phyloP scores from a whole-genome alignment of 805 yeast genomes.

The Zygosaccharomyces kombuchaensis region DNA sequence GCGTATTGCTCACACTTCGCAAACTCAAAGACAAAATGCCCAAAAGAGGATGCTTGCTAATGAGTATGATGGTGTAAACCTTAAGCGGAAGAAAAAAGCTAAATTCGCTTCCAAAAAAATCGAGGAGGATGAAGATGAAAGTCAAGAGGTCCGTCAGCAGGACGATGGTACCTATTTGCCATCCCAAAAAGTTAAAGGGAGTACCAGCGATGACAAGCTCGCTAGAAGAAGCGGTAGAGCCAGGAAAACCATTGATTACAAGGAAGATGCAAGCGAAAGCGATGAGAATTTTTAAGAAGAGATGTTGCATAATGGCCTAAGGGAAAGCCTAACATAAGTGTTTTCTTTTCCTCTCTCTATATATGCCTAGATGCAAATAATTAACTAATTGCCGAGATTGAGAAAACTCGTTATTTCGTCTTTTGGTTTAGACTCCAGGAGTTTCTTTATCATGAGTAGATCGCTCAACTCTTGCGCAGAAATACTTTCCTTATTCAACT shows the following conservation, averaged over 20 bases:
- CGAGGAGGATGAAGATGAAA: conserved; percentile 18
- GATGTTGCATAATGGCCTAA: neutral
- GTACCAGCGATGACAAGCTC: conserved; percentile 16
- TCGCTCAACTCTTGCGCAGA: conserved; percentile 44
- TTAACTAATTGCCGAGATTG: conserved; percentile 21
- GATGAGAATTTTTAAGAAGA: conserved; percentile 24
- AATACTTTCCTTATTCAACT: conserved; percentile 17
- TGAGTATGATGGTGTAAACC: conserved; percentile 21
- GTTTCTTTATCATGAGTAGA: conserved; percentile 49
- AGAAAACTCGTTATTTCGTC: conserved; percentile 61
- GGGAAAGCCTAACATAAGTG: neutral
- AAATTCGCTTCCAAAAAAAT: neutral
- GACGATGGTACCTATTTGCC: conserved; percentile 25
- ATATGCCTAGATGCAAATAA: neutral
- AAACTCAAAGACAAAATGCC: conserved; percentile 30
- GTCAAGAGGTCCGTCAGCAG: conserved; percentile 13
- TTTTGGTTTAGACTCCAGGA: conserved; percentile 67
- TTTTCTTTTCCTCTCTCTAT: neutral
- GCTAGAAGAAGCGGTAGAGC: conserved; percentile 42
- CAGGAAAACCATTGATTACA: conserved; percentile 35
- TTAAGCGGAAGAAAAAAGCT: conserved; percentile 10
- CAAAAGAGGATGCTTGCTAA: conserved; percentile 28
- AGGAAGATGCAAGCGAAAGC: conserved; percentile 35
- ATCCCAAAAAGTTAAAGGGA: conserved; percentile 8
- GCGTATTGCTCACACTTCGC: conserved; percentile 28